Conservation (phyloP, 2,329 filamentous ascomycete genomes). For the Penicillium sp. region DNA sequence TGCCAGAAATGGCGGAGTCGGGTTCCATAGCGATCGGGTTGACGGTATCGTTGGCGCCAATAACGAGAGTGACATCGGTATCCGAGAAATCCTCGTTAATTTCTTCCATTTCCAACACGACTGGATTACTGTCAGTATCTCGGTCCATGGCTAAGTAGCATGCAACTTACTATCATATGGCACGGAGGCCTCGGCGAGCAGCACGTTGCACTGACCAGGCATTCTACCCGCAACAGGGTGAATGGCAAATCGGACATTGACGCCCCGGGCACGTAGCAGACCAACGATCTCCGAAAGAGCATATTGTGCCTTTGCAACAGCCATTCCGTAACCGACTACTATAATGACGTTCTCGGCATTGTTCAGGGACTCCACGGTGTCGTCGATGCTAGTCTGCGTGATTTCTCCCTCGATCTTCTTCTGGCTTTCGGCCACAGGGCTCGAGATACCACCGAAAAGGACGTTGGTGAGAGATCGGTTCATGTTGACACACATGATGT, state of each 20-base stretch:
- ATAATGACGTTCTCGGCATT: conserved; percentile 86
- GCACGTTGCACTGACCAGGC: conserved; percentile 90
- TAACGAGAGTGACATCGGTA: conserved; percentile 83
- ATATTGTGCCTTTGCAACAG: conserved; percentile 90
- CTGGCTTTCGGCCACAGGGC: conserved; percentile 61
- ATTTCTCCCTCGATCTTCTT: conserved; percentile 79
- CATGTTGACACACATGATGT: conserved; percentile 88
- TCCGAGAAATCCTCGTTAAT: conserved; percentile 90
- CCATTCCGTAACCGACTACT: conserved; percentile 91
- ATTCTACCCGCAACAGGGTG: conserved; percentile 89
- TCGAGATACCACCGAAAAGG: conserved; percentile 77
- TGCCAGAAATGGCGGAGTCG: conserved; percentile 81
- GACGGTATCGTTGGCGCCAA: conserved; percentile 90
- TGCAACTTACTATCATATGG: conserved; percentile 72
- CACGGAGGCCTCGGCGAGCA: conserved; percentile 83
- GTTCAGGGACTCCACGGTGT: conserved; percentile 73
- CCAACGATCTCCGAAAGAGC: conserved; percentile 80
- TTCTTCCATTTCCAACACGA: conserved; percentile 93
- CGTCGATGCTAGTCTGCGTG: conserved; percentile 76
- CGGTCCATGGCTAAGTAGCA: background rate
- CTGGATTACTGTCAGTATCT: conserved; percentile 28
- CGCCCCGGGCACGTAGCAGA: conserved; percentile 70
- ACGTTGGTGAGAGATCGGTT: conserved; percentile 88
- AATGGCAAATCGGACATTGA: conserved; percentile 85
- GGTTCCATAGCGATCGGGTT: conserved; percentile 87